Base-by-base conservation (phyloP, 495 filamentous ascomycete species). In the Xylaria curta region DNA sequence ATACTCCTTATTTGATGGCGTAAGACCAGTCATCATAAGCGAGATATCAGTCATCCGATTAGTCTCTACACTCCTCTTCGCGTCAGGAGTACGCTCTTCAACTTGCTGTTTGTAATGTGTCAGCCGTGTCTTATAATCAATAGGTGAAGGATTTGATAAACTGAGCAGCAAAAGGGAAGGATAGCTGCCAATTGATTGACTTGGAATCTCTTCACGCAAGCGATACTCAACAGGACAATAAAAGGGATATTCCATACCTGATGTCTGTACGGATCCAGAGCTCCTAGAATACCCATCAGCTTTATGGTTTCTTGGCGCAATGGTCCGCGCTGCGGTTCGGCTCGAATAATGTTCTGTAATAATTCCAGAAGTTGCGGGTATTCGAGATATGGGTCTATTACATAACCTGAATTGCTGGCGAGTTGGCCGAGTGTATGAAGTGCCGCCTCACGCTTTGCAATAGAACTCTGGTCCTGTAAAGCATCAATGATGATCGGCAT, bases 1-100 rank as follows among this genome's bases (percentile, higher is more conserved):
- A 76, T 98, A 99, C 70, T 99, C 96, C 76, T 99, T 97, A 71
- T 93, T 96, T 0, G 94, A 97, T 3, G 96, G 97, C 2, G 94
- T 98, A n/a, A 97, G 87, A 13, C 96, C 95, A 72, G 91, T 92
- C 94, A 99, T 98, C 83, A 99, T 97, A 26, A 99, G 86, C 17
- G 94, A 94, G 61, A 99, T 97, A 83, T 99, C 96, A 17, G 94
- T 97, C 66, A 96, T 88, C 36, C 87, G 85, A 46, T 84, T 85
- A 9, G 89, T 85, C 76, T 93, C 90, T 36, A 86, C 85, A 24
- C 85, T 85, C 13, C 88, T 84, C 74, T 91, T 86, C 67, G 84
- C 85, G 72, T 92, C 89, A 0, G 90, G 89, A 17, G 88, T 87
- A 69, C 86, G 83, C 75, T 92, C 88, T 75, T 88, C 85, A 51